phyloP scores from a whole-genome alignment of 1,284 basidiomycete species.

The Bondarzewia mesenterica region DNA sequence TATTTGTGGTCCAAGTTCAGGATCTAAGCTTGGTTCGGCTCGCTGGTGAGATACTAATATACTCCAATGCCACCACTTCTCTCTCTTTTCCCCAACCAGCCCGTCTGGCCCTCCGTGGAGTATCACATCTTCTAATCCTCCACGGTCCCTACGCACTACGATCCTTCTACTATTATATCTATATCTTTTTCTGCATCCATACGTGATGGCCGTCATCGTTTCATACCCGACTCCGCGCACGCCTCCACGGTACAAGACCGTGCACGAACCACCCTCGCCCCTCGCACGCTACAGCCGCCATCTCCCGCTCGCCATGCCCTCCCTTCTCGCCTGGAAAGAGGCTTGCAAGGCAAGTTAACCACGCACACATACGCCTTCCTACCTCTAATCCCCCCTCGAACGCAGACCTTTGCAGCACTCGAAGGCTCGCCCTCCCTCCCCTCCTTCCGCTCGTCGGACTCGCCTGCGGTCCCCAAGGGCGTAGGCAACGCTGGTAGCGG shows the following conservation, averaged over 20 bases:
- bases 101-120: too few species aligned
- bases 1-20: too few species aligned
- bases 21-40: too few species aligned
- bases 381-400: not conserved
- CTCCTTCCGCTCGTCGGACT: not conserved
- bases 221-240: conserved; percentile 1
- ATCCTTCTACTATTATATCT: too few species aligned
- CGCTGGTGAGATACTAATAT: too few species aligned
- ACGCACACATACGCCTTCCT: not conserved
- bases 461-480: not conserved
- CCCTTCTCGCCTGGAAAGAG: conserved; percentile 1
- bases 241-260: not conserved
- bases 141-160: too few species aligned
- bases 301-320: conserved; percentile 1
- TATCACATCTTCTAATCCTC: not conserved
- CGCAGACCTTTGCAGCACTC: not conserved
- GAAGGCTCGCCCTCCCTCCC: not conserved
- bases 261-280: conserved; percentile 2
- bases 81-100: too few species aligned
- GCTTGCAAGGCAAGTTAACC: not conserved
- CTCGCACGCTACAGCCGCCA: conserved; percentile 2
- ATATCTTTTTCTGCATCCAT: too few species aligned
- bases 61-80: too few species aligned
- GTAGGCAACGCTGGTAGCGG: too few species aligned
- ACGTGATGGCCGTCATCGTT: not conserved